phyloP scores from a whole-genome alignment of 2,329 filamentous ascomycete genomes.

The Helotiales sp. region DNA sequence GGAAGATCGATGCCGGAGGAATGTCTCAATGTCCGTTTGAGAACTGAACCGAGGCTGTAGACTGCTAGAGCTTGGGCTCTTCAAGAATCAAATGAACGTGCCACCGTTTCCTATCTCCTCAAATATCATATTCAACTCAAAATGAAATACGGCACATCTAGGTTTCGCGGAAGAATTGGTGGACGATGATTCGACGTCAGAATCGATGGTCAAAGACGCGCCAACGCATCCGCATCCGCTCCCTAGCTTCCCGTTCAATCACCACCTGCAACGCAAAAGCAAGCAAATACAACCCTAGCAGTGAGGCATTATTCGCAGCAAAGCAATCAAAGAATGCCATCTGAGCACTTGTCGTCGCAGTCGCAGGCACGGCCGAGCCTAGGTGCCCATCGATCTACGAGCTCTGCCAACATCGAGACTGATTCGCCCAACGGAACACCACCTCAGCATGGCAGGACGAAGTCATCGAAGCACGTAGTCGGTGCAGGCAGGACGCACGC shows the following conservation, averaged over 20 bases:
- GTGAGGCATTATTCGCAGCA: slow-evolving; percentile 21
- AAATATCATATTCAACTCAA: background rate
- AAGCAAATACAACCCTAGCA: slow-evolving; percentile 22
- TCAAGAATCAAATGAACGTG: background rate
- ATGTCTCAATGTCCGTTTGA: background rate
- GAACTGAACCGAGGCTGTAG: background rate
- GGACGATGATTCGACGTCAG: slow-evolving; percentile 1
- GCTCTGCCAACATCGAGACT: slow-evolving; percentile 23
- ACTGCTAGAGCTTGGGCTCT: background rate
- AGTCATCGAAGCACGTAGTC: slow-evolving; percentile 33
- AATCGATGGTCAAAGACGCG: background rate
- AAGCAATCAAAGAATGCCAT: slow-evolving; percentile 27
- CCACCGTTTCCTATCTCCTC: background rate
- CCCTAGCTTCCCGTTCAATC: slow-evolving; percentile 2
- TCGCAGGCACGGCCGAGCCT: slow-evolving; percentile 23
- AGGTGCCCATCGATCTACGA: slow-evolving; percentile 27
- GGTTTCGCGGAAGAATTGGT: background rate
- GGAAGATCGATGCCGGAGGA: background rate
- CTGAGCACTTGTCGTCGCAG: slow-evolving; percentile 23
- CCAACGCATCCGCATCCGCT: slow-evolving; percentile 1
- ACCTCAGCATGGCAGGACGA: slow-evolving; percentile 29
- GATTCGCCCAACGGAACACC: slow-evolving; percentile 30
- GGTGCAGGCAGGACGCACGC: slow-evolving; percentile 28
- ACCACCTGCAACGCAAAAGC: slow-evolving; percentile 8
- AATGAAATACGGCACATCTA: background rate